Evolutionary conservation across 306 rosid species (phyloP), one percentile per base, ranked within the genome.

Genomic region (Ormosia semicastrata): DNA sequence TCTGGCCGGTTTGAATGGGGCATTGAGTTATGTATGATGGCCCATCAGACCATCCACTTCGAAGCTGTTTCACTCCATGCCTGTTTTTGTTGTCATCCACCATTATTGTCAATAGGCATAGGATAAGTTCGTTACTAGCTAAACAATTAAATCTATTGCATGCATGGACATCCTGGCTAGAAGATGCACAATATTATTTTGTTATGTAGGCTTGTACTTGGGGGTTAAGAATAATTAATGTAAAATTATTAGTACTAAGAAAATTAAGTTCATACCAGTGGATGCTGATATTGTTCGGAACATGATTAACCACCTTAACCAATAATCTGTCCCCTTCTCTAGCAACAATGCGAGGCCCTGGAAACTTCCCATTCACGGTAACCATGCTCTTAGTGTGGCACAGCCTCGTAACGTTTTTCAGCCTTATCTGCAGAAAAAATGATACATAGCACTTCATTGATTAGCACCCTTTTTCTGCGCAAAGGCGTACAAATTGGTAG

Each of bases 31-130:
- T 71, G 85, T 91, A 91, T 4, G 95, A 58, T 49, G 95, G 91
- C 79, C 93, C 97, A 66, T 93, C 95, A 7, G 87, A 78, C 97
- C 93, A 92, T 44, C 93, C 94, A 64, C 91, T 93, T 30, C 41
- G 54, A 47, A 88, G n/a, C 15, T 93, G 94, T 81, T 88, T 71
- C 65, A 93, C 66, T 33, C 92, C 97, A 82, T 92, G 97, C 95
- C 93, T 89, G 69, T 70, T 49, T 50, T 66, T 63, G n/a, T 68
- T 41, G 3, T 56, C 71, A 18, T 58, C 44, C 66, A 80, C 14
- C 52, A 53, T 58, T 49, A 57, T 54, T 73, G 43, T 65, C 81
- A 56, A 75, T 0, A 73, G 37, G 15, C 5, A 47, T 47, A 3
- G 15, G 4, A 56, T 17, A 15, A 29, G 32, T 50, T 8, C 65